Base-by-base conservation (phyloP, 1,284 basidiomycete species). In the Erythrobasidium hasegawianum region DNA sequence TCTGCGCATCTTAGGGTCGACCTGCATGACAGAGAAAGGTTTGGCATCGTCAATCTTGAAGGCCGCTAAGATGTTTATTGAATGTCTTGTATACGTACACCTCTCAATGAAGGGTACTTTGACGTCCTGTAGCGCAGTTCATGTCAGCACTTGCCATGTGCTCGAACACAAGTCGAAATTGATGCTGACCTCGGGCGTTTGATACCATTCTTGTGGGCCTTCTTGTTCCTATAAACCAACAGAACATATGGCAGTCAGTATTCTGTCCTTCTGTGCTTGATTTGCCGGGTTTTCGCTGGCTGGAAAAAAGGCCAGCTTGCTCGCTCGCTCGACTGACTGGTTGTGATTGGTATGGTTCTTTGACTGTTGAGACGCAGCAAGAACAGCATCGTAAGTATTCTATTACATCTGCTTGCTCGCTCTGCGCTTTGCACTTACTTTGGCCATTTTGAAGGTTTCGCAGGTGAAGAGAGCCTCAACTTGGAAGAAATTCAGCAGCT, bases 311-410 rank as follows among this genome's bases (percentile, higher is more conserved):
- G 43, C 22, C 43, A n/a, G n/a, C n/a, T n/a, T n/a, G n/a, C n/a
- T n/a, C n/a, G n/a, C n/a, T n/a, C n/a, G 43, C 43, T 47, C 16
- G 43, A 47, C 43, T 58, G 33, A 41, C 38, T 49, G 50, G 47
- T 38, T 57, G 55, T 65, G 62, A 52, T 65, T 65, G 62, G 62
- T 65, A 55, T 65, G 62, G 33, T 65, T 65, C 62, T 65, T 65
- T 41, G 62, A 65, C 62, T 65, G 45, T 43, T 29, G 29, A 55
- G 33, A 22, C n/a, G n/a, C n/a, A n/a, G n/a, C n/a, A n/a, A 27
- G 20, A 45, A 24, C 22, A 27, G 47, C 55, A 41, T 39, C 40
- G 38, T 22, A 22, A 49, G 5, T 58, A 43, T 40, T 45, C 62
- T 55, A 9, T 22, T 33, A 24, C 14, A n/a, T 14, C 26, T 45